phyloP scores from a whole-genome alignment of 441 rosid genomes.

The Erysimum pusillum region DNA sequence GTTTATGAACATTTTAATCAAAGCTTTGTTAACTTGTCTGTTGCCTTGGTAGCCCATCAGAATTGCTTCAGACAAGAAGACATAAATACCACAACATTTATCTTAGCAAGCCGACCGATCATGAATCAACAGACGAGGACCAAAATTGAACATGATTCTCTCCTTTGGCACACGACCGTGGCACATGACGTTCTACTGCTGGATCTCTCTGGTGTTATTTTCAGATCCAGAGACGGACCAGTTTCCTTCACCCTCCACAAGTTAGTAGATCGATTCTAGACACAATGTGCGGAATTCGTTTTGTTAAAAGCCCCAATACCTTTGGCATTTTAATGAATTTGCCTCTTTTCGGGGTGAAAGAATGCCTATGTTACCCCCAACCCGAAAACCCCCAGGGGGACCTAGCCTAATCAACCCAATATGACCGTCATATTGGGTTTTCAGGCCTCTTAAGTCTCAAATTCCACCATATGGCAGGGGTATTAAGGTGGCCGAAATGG shows the following conservation, averaged over 20 bases:
- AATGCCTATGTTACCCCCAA: conserved; percentile 37
- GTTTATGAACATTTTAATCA: conserved; percentile 19
- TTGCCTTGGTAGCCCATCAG: conserved; percentile 28
- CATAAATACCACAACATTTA: conserved; percentile 30
- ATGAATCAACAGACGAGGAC: conserved; percentile 30
- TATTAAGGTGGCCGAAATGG: not conserved
- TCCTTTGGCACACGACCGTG: conserved; percentile 1
- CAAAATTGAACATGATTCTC: conserved; percentile 21
- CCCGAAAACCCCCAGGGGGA: conserved; percentile 22
- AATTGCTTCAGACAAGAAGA: conserved; percentile 31
- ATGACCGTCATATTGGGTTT: conserved; percentile 15
- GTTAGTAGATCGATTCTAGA: conserved; percentile 23
- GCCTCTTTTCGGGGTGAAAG: conserved; percentile 21
- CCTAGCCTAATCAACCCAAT: conserved; percentile 15
- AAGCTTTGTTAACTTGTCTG: conserved; percentile 17
- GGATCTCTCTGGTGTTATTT: conserved; percentile 29
- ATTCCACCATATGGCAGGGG: conserved; percentile 11
- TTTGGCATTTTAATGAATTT: conserved; percentile 24
- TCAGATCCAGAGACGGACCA: conserved; percentile 7
- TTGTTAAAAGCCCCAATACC: conserved; percentile 10
- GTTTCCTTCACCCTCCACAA: conserved; percentile 18
- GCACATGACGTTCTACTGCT: conserved; percentile 24
- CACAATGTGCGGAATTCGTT: not conserved
- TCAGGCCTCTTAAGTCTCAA: conserved; percentile 35
- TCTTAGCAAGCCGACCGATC: conserved; percentile 5